Evolutionary conservation across 129 eudicot genomes (phyloP), one percentile per base, ranked within the genome.

Genomic region (Escallonia rubra): DNA sequence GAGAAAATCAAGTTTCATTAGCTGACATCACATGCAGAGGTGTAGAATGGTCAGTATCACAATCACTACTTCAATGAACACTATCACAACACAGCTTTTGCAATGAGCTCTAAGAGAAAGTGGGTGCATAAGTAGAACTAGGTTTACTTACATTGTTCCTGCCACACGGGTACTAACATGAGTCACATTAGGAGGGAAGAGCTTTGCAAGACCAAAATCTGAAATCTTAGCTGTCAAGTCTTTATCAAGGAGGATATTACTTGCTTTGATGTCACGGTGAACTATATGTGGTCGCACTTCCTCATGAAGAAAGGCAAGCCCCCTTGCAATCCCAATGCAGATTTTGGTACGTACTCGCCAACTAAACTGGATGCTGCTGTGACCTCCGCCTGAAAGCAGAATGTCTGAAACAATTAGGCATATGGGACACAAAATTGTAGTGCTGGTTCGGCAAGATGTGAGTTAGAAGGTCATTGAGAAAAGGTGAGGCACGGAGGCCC

Each of bases 141-240:
- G 34, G 34, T 23, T 23, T 0, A 59, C 85, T 75, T 78, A 88
- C 96, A 88, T 75, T 64, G 96, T 88, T 64, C 96, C 96, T 50
- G 96, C 96, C 48, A 88, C 96, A 6, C 96, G 89, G 5, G 91
- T 88, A 74, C 96, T 88, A 44, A 88, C 91, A 76, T 88, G 96
- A 62, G 91, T 88, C 81, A 67, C 71, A 51, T 85, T 80, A 23
- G 77, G 74, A 1, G 96, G 96, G 60, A 88, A 80, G 63, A 88
- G 87, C 59, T 85, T 88, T 34, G 96, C 96, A 7, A 88, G 74
- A 58, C 96, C 96, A 79, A 88, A 88, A 78, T 88, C 96, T 11
- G 96, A 82, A 52, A 88, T 88, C 62, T 82, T 88, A 14, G 96
- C 87, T 34, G 83, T 80, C 63, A 88, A 74, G 63, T 88, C 77